Percentiles rank a stretch among this genome's conserved stretches.
Conservation (phyloP, 148 eudicot species). For the Polygonum maritimum region DNA sequence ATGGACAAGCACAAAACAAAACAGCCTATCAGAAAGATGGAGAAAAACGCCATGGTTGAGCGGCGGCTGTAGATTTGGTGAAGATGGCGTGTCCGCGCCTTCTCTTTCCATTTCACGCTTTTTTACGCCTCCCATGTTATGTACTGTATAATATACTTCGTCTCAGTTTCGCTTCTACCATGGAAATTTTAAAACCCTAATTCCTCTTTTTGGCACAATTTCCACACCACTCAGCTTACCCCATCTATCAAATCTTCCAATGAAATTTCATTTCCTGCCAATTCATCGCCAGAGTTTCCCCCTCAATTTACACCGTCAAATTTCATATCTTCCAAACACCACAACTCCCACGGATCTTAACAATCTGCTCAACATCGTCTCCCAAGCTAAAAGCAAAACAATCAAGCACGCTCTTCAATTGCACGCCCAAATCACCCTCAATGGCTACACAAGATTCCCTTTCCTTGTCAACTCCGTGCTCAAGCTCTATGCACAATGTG, state of each 20-base stretch:
- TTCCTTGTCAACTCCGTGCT: constrained; percentile 37
- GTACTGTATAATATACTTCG: neutral
- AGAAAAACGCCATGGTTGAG: no score
- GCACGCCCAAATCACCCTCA: constrained; percentile 35
- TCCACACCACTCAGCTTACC: neutral
- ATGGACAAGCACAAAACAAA: no score
- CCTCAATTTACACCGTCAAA: constrained; percentile 19
- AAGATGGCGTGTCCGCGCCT: no score
- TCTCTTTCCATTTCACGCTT: no score
- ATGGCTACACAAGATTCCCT: constrained; percentile 21
- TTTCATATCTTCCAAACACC: neutral
- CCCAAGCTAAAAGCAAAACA: constrained; percentile 17
- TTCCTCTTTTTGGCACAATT: neutral
- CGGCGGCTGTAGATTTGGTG: no score
- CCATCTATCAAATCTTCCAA: neutral
- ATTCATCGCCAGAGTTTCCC: neutral
- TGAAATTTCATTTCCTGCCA: neutral
- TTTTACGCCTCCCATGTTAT: no score
- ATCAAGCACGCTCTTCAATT: constrained; percentile 35
- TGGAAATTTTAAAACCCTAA: neutral
- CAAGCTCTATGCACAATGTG: constrained; percentile 39
- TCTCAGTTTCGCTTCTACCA: neutral
- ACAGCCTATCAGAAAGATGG: no score
- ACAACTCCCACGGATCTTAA: constrained; percentile 36
- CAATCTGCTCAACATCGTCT: constrained; percentile 28